A percentile compares a stretch with the other conserved stretches of the same genome.
Evolutionary conservation across 2,329 filamentous ascomycete species (phyloP).

Genomic region (Neopestalotiopsis rosae): DNA sequence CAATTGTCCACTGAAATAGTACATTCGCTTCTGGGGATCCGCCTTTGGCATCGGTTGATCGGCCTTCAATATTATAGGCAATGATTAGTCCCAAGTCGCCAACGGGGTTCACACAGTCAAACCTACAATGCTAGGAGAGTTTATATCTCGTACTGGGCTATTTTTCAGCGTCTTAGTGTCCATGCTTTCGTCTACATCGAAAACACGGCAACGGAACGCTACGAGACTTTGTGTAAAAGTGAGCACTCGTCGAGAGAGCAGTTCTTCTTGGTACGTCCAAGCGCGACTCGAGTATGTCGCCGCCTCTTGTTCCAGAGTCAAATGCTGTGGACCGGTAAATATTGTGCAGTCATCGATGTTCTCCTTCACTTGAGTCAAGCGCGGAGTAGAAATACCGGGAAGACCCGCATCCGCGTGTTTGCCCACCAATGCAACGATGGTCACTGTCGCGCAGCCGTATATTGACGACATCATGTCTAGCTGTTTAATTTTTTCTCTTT

Average conservation of each 20-base stretch:
- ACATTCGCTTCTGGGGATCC: too few relatives aligned
- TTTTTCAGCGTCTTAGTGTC: background rate
- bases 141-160: too few relatives aligned
- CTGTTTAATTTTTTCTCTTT: background rate
- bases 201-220: background rate
- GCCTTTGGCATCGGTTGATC: too few relatives aligned
- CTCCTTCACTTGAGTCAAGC: background rate
- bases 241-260: background rate
- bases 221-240: background rate
- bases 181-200: background rate
- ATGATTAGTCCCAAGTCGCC: too few relatives aligned
- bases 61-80: too few relatives aligned
- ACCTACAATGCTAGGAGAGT: too few relatives aligned
- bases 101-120: too few relatives aligned
- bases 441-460: background rate
- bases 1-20: too few relatives aligned
- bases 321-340: background rate
- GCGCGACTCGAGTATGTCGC: background rate
- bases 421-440: background rate
- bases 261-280: background rate
- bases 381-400: background rate
- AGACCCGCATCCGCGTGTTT: background rate
- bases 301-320: background rate
- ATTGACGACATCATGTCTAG: background rate
- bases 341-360: background rate